Base-by-base conservation (phyloP, 2,329 filamentous ascomycete genomes). In the Stachybotrys chartarum region DNA sequence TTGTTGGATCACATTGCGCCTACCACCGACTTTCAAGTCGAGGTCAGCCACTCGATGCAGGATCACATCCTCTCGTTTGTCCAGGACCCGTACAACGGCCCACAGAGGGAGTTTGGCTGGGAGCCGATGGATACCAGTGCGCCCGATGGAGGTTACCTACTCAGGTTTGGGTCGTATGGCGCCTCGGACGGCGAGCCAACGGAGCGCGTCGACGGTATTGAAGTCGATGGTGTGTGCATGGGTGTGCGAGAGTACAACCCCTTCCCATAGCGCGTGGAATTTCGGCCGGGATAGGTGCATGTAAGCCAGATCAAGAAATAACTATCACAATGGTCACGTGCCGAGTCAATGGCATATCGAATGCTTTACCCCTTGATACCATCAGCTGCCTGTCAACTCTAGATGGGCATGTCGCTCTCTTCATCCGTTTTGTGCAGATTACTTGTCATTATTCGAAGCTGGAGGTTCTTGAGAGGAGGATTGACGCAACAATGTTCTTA, bases 41-140 rank as follows among this genome's bases (percentile, higher is more conserved):
- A 61, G 30, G 58, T 61, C 5, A 65, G 63, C 58, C 50, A 54
- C 35, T 50, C 58, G n/a, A 64, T 67, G 61, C 64, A 67, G 51
- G 66, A 67, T 54, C 54, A 62, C 39, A 54, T 63, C 24, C 58
- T 65, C 47, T 61, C 63, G 17, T 68, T 68, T 51, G 60, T 59
- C 3, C 57, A 58, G 52, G 64, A 66, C 50, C 64, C 64, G 16
- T 62, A 58, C 44, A 47, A 64, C 30, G 63, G 63, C 3, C 59
- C 63, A 17, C 60, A 63, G 57, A 24, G 24, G 35, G 46, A 35
- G 6, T 56, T 60, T 8, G 61, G 61, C 7, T 63, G 61, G 62
- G 31, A 57, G 49, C 60, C 61, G 14, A 52, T 44, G 50, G 50
- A 18, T n/a, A 44, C 35, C 11, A 52, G 32, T 16, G 50, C 32